Percentiles rank a stretch among this genome's conserved stretches.
phyloP scores from a whole-genome alignment of 176 grass and related monocot species.

The Zoysia japonica region DNA sequence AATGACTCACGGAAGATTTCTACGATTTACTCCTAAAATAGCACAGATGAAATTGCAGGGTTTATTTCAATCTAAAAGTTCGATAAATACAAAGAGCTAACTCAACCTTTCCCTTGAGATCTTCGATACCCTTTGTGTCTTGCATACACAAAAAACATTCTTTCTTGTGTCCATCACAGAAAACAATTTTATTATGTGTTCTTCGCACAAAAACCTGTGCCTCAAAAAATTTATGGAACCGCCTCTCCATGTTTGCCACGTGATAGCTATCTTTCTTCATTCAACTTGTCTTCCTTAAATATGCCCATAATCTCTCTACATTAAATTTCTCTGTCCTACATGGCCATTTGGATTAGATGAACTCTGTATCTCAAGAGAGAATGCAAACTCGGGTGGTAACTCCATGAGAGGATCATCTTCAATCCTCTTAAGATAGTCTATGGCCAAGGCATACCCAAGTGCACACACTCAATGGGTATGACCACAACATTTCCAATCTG shows the following conservation, averaged over 20 bases:
- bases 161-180: no score
- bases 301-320: no score
- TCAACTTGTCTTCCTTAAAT: no score
- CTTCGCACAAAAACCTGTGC: no score
- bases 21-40: no score
- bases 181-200: no score
- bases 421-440: slow-evolving; percentile 58
- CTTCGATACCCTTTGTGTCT: slow-evolving; percentile 51
- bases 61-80: not conserved
- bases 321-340: no score
- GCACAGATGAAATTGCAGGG: not conserved
- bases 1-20: no score
- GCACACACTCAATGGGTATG: slow-evolving; percentile 70
- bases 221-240: no score
- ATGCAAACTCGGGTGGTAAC: slow-evolving; percentile 76
- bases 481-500: slow-evolving; percentile 94
- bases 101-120: slow-evolving; percentile 65
- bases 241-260: no score
- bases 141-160: no score
- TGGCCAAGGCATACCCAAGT: slow-evolving; percentile 71
- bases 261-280: no score
- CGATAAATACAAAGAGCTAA: slow-evolving; percentile 32
- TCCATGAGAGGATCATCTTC: slow-evolving; percentile 63
- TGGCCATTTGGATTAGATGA: not conserved
- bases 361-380: slow-evolving; percentile 45